Base-by-base conservation (phyloP, 345 rosid species). In the Melastoma malabathricum region DNA sequence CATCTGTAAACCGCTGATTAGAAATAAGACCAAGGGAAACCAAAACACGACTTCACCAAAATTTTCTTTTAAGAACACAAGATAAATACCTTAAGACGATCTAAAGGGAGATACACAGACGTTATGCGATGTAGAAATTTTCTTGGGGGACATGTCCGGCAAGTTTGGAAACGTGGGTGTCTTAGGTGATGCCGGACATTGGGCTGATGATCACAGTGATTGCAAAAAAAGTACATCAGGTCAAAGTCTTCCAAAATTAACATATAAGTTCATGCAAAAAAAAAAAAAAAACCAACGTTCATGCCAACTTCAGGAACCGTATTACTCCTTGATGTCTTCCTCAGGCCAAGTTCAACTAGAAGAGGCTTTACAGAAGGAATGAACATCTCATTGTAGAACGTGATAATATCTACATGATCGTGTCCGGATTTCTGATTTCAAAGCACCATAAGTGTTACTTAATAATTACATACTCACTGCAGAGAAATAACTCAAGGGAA, bases 341-440 rank as follows among this genome's bases (percentile, higher is more conserved):
- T 82, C 25, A 66, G 83, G 66, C 83, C 90, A 59, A 92, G 70
- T 60, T 87, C 97, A 56, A 76, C 84, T 52, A 92, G 76, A 65
- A 84, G 67, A 4, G 98, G 88, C 73, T 92, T 92, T 31, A 76
- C 86, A 1, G 79, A 64, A 17, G 97, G 94, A 62, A 92, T 69
- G 50, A 87, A 92, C 53, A 84, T 54, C 67, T 92, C 87, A 58
- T 89, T 89, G 86, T 89, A 89, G 70, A 87, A 92, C 48, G 88
- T 78, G 57, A 92, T 83, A 50, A 92, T 81, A 71, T 92, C 97
- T 22, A 84, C 79, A 64, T 92, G 93, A 52, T 87, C 98, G 59
- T 80, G 85, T 51, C 87, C 88, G 14, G 81, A 55, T 68, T 77
- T 83, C 97, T 87, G 95, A 61, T 58, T 59, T 53, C 60, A 60